Conservation (phyloP, 208 protist genomes). For the Plasmodiophora brassicae region DNA sequence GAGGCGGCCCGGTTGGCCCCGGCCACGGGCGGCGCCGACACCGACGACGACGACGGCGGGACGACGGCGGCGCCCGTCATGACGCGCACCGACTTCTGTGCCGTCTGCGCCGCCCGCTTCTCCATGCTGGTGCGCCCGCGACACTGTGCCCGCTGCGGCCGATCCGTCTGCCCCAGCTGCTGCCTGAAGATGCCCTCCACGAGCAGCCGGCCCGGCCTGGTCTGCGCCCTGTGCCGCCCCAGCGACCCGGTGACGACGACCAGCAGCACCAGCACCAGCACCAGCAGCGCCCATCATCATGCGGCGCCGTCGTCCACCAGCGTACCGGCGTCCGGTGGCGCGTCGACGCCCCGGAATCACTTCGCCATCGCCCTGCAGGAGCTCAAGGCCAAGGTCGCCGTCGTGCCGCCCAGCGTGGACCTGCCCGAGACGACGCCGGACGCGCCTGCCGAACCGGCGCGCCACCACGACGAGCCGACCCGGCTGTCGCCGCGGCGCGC, state of each 20-base stretch:
- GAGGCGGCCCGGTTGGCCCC: too few relatives aligned
- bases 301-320: background rate
- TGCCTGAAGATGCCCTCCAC: background rate
- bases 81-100: constrained; percentile 11
- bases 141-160: background rate
- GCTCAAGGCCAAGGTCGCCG: background rate
- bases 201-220: background rate
- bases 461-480: too few relatives aligned
- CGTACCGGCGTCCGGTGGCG: too few relatives aligned
- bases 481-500: too few relatives aligned
- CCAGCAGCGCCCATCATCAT: background rate
- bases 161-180: background rate
- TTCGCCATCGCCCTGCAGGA: background rate
- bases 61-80: background rate
- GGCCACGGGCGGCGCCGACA: background rate
- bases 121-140: background rate
- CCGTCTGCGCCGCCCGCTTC: background rate
- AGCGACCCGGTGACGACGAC: background rate
- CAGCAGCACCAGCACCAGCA: background rate
- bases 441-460: background rate
- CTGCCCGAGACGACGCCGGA: background rate
- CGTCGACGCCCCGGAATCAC: background rate
- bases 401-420: background rate
- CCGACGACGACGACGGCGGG: background rate
- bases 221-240: background rate